Conservation (phyloP, 1,139 yeast species). For the Candida sp. region DNA sequence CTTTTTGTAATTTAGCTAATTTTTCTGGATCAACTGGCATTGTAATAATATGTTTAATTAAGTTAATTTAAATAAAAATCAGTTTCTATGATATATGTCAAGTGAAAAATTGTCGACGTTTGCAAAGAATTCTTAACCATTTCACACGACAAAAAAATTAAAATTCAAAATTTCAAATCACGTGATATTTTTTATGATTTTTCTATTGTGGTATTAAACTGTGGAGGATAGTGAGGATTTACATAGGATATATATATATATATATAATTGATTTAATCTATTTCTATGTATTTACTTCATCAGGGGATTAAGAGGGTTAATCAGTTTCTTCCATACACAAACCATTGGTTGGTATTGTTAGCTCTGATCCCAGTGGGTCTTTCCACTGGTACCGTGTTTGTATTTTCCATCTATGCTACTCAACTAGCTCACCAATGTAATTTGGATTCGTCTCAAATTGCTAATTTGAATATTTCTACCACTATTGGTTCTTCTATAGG, state of each 20-base stretch:
- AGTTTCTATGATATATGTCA: slow-evolving; percentile 1
- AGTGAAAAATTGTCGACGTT: slow-evolving; percentile 20
- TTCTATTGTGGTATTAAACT: not conserved
- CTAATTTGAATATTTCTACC: slow-evolving; percentile 27
- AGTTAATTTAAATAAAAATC: slow-evolving; percentile 1
- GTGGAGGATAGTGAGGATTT: too few species aligned
- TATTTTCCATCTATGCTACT: slow-evolving; percentile 30
- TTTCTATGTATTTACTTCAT: slow-evolving; percentile 14
- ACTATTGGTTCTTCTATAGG: slow-evolving; percentile 32
- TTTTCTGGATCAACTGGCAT: slow-evolving; percentile 90
- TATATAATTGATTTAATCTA: too few species aligned
- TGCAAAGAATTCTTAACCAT: not conserved
- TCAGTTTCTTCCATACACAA: slow-evolving; percentile 21
- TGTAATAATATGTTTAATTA: slow-evolving; percentile 8
- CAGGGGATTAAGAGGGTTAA: slow-evolving; percentile 15
- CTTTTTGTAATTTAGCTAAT: slow-evolving; percentile 79
- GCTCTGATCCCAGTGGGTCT: slow-evolving; percentile 30
- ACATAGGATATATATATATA: too few species aligned
- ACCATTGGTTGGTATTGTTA: slow-evolving; percentile 22
- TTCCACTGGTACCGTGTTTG: slow-evolving; percentile 32
- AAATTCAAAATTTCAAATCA: too few species aligned
- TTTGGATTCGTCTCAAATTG: slow-evolving; percentile 24
- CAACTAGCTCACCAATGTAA: slow-evolving; percentile 28
- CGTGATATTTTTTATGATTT: too few species aligned
- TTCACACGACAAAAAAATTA: slow-evolving; percentile 6